Conservation (phyloP, 1,284 basidiomycete species). For the Taiwanofungus camphoratus region DNA sequence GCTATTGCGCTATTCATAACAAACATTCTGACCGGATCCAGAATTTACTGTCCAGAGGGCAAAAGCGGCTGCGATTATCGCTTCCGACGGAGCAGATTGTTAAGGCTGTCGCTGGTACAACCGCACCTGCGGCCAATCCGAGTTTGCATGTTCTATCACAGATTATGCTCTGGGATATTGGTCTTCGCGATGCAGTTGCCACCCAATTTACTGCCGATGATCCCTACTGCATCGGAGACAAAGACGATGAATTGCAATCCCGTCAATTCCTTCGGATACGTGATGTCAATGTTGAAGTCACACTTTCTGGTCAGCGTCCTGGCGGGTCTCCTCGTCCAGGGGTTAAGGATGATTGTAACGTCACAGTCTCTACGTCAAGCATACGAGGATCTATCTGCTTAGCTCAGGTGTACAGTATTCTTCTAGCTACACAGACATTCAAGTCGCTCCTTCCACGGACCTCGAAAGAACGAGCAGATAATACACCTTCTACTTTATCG, state of each 20-base stretch:
- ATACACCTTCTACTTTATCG: conserved; percentile 15
- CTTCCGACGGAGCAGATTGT: conserved; percentile 60
- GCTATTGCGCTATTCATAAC: conserved; percentile 55
- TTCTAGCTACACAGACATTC: conserved; percentile 61
- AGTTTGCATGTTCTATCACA: conserved; percentile 35
- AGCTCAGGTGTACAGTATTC: conserved; percentile 67
- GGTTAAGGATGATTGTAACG: conserved; percentile 20
- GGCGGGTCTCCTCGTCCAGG: conserved; percentile 4
- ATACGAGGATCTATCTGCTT: conserved; percentile 32
- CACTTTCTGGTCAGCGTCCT: conserved; percentile 28
- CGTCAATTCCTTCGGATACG: conserved; percentile 48
- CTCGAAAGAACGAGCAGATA: conserved; percentile 8
- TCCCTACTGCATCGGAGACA: conserved; percentile 45
- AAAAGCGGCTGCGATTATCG: conserved; percentile 42
- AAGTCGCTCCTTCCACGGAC: conserved; percentile 35
- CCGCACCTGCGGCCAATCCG: conserved; percentile 23
- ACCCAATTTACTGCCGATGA: conserved; percentile 62
- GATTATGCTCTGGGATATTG: conserved; percentile 41
- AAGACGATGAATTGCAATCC: conserved; percentile 34
- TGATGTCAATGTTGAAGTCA: conserved; percentile 32
- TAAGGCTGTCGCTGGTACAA: conserved; percentile 38
- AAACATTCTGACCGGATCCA: conserved; percentile 41
- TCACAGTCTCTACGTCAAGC: conserved; percentile 16
- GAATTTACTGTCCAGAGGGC: conserved; percentile 34
- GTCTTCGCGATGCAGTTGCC: conserved; percentile 52